Percentiles rank a stretch among this genome's conserved stretches.
Conservation (phyloP, 768 basidiomycete species). For the Pleurotus tuoliensis region DNA sequence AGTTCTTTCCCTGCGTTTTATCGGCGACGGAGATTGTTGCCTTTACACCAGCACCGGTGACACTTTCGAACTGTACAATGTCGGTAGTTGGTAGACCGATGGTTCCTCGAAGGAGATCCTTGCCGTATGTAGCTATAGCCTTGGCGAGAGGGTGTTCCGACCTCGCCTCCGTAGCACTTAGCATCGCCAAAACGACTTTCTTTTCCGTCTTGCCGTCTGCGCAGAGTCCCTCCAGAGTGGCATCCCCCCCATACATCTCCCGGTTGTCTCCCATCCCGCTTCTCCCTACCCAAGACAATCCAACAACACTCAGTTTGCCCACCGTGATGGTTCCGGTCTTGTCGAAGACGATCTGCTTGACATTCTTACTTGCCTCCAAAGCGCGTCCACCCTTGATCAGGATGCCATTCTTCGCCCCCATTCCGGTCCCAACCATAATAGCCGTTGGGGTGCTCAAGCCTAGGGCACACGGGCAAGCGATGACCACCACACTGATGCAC, state of each 20-base stretch:
- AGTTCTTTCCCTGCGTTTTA: conserved; percentile 41
- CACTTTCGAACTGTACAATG: conserved; percentile 77
- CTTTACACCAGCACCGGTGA: conserved; percentile 86
- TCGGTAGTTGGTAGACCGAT: conserved; percentile 39
- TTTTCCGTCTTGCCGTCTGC: conserved; percentile 62
- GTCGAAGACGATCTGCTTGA: conserved; percentile 84
- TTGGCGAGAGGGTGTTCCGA: conserved; percentile 97
- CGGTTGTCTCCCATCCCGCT: conserved; percentile 19
- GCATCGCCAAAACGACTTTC: conserved; percentile 68
- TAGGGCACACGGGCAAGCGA: conserved; percentile 96
- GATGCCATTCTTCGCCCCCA: conserved; percentile 96
- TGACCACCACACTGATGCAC: conserved; percentile 96
- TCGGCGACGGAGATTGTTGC: conserved; percentile 57
- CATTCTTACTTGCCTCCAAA: conserved; percentile 82
- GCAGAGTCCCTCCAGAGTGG: conserved; percentile 40
- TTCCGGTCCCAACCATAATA: conserved; percentile 98
- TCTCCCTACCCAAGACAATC: conserved; percentile 65
- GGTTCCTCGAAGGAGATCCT: conserved; percentile 45
- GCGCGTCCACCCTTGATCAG: conserved; percentile 97
- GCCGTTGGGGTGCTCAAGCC: conserved; percentile 96
- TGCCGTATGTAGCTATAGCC: conserved; percentile 84
- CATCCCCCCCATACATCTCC: conserved; percentile 41
- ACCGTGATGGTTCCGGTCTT: conserved; percentile 98
- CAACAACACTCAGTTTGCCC: conserved; percentile 84
- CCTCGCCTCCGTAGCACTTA: conserved; percentile 82